A percentile compares a stretch with the other conserved stretches of the same genome.
These are phyloP conservation scores for Phytopythium ostracodes DNA, from an alignment of 352 stramenopile species.

Conservation along the genomic window DNA sequence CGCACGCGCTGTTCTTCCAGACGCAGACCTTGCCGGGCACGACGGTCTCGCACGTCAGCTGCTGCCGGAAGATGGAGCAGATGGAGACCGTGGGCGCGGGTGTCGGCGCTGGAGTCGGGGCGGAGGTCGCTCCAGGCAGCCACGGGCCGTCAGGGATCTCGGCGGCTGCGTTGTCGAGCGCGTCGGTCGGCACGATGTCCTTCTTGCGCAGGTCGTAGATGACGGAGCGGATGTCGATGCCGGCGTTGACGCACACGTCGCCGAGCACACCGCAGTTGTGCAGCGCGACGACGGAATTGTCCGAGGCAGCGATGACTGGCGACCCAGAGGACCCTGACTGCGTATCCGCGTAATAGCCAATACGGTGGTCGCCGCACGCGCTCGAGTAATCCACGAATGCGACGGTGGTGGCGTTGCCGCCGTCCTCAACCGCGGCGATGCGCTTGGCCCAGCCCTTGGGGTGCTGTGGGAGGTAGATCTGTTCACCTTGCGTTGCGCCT, in stretches of 20 bases:
- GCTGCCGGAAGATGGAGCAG: conserved; percentile 23
- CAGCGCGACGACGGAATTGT: conserved; percentile 43
- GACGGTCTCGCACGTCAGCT: conserved; percentile 25
- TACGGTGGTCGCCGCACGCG: conserved; percentile 24
- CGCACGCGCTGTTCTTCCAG: conserved; percentile 14
- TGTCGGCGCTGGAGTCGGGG: conserved; percentile 22
- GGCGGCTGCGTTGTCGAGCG: conserved; percentile 17
- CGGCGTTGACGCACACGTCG: conserved; percentile 23
- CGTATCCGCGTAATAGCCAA: conserved; percentile 44
- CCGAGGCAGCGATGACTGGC: conserved; percentile 28
- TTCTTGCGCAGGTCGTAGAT: conserved; percentile 25
- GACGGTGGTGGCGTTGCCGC: conserved; percentile 16
- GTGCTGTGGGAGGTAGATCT: conserved; percentile 52
- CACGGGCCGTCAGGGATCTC: conserved; percentile 20
- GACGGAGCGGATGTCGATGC: conserved; percentile 28
- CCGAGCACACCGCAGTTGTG: conserved; percentile 40
- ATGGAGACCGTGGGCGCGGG: conserved; percentile 21
- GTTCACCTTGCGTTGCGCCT: conserved; percentile 21
- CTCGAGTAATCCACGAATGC: conserved; percentile 16
- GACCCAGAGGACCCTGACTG: conserved; percentile 36
- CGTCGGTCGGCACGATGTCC: conserved; percentile 18
- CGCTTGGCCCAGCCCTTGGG: conserved; percentile 29
- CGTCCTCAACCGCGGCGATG: conserved; percentile 24
- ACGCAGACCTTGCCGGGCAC: conserved; percentile 22
- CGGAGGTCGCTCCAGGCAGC: conserved; percentile 16